A percentile compares a stretch with the other conserved stretches of the same genome.
phyloP scores from a whole-genome alignment of 169 alveolate species.

The Cryptosporidium ubiquitum region DNA sequence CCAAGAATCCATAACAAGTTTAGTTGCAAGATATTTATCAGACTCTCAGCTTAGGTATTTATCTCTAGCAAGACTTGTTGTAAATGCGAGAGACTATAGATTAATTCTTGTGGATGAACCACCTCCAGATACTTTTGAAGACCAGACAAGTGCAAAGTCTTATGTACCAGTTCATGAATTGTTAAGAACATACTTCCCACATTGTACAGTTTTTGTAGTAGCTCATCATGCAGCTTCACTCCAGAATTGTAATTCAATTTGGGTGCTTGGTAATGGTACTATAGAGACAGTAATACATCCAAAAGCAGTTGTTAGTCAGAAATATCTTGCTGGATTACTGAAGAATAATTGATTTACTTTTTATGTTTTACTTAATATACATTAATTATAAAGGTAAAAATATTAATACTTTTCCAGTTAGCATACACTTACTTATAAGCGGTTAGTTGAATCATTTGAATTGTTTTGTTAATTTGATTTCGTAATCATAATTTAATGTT shows the following conservation, averaged over 20 bases:
- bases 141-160: slow-evolving; percentile 12
- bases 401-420: too few relatives aligned
- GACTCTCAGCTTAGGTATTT: slow-evolving; percentile 76
- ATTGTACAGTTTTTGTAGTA: slow-evolving; percentile 70
- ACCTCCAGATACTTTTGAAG: slow-evolving; percentile 77
- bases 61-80: slow-evolving; percentile 75
- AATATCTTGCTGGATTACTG: slow-evolving; percentile 21
- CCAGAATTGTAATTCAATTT: slow-evolving; percentile 64
- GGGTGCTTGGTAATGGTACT: slow-evolving; percentile 70
- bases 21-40: slow-evolving; percentile 64
- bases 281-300: slow-evolving; percentile 60
- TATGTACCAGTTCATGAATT: slow-evolving; percentile 67
- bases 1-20: slow-evolving; percentile 13
- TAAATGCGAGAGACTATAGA: slow-evolving; percentile 72
- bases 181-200: slow-evolving; percentile 70
- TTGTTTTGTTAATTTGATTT: neutral
- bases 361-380: too few relatives aligned
- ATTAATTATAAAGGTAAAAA: too few relatives aligned
- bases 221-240: slow-evolving; percentile 73
- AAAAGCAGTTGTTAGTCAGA: slow-evolving; percentile 35
- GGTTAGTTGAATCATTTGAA: neutral
- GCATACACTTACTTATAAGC: too few relatives aligned
- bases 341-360: neutral
- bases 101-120: slow-evolving; percentile 80
- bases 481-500: too few relatives aligned